Evolutionary conservation across 208 protist genomes (phyloP).

Genomic region (Trypanosoma brucei): DNA sequence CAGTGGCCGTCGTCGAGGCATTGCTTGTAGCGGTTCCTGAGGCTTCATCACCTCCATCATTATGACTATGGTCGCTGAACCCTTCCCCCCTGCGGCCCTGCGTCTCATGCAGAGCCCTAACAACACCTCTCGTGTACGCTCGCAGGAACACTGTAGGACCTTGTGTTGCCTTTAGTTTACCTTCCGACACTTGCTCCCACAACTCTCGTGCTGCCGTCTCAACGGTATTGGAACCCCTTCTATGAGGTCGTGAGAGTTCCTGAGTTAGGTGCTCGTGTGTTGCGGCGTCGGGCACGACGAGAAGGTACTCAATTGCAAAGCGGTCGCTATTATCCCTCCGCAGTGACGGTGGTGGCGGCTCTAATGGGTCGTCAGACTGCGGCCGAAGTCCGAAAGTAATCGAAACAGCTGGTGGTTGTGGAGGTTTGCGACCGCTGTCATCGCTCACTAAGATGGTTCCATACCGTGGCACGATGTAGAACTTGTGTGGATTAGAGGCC

Average conservation of each 20-base stretch:
- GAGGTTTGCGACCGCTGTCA: slow-evolving; percentile 18
- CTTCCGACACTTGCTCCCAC: slow-evolving; percentile 41
- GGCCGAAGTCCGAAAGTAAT: slow-evolving; percentile 10
- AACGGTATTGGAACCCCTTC: not conserved
- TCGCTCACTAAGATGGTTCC: slow-evolving; percentile 56
- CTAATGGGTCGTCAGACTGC: no score
- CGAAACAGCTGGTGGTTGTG: not conserved
- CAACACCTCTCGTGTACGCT: slow-evolving; percentile 38
- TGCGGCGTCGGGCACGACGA: slow-evolving; percentile 23
- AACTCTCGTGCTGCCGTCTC: slow-evolving; percentile 37
- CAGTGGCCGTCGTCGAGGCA: no score
- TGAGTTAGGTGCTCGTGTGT: slow-evolving; percentile 41
- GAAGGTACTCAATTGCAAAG: slow-evolving; percentile 60
- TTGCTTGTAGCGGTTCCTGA: no score
- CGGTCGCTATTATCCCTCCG: slow-evolving; percentile 33
- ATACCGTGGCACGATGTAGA: slow-evolving; percentile 76
- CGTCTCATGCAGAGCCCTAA: not conserved
- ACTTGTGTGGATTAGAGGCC: slow-evolving; percentile 62
- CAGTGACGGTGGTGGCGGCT: no score
- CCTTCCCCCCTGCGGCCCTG: no score
- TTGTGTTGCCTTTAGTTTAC: slow-evolving; percentile 21
- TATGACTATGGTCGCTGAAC: no score
- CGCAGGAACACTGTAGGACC: slow-evolving; percentile 32
- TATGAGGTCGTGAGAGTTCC: slow-evolving; percentile 4
- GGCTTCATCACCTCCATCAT: no score